Base-by-base conservation (phyloP, 1,139 yeast species). In the Scheffersomyces stambukii region DNA sequence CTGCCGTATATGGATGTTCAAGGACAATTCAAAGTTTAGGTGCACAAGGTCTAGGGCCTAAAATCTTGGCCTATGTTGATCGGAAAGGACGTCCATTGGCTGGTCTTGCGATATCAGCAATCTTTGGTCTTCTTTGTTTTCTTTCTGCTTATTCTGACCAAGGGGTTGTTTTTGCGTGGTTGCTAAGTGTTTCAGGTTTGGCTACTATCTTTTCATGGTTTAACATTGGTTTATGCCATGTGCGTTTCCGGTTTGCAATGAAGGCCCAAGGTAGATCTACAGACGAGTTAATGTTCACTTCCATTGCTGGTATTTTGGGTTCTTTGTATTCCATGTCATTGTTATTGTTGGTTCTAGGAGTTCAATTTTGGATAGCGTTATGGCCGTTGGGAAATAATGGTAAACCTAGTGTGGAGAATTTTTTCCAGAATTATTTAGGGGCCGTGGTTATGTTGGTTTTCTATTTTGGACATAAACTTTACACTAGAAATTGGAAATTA, bases 1-100 rank as follows among this genome's bases (percentile, higher is more conserved):
- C 70, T 2, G 67, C 71, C 5, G 68, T 65, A 5, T 66, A 58
- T 41, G 72, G 69, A 0, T 60, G 63, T 38, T 63, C 71, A 8
- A 49, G 73, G 40, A 63, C 71, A 3, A 48, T 61, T 25, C 59
- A 60, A 40, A 56, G 64, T 26, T 46, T 65, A 33, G 64, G 68
- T 6, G 61, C 61, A 16, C 68, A 61, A 37, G 70, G 68, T 1
- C 48, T 61, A 35, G 71, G 65, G 1, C 73, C 72, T 1, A 36
- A 41, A 21, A 38, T 49, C 19, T 56, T 61, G 27, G 48, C 43
- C 10, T 64, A 64, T 29, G 62, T 66, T 22, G 72, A 65, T 42
- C 46, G 57, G 13, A 48, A 43, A 15, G 72, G 73, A 11, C 51
- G 72, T 36, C 73, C 73, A 1, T 46, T 64, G 36, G 63, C 50